Percentiles rank a stretch among this genome's conserved stretches.
phyloP scores from a whole-genome alignment of 495 filamentous ascomycete species.

The Aspergillus avenaceus region DNA sequence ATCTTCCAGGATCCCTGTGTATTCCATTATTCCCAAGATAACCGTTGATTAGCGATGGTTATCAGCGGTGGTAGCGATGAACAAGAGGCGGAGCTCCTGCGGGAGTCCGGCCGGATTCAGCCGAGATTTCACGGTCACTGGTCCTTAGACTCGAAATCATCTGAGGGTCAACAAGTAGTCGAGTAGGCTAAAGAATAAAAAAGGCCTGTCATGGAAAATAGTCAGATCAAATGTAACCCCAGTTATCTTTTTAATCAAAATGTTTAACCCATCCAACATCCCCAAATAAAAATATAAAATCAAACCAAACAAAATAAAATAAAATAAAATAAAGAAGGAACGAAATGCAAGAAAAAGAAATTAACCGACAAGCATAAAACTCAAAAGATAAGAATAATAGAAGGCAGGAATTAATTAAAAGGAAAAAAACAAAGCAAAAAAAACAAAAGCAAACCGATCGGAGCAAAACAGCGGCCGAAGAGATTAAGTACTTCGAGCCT shows the following conservation, averaged over 20 bases:
- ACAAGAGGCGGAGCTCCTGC: constrained; percentile 6
- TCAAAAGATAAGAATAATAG: background rate
- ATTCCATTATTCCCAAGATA: background rate
- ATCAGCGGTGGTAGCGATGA: background rate
- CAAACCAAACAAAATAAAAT: background rate
- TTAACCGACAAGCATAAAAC: background rate
- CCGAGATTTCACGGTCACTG: constrained; percentile 4
- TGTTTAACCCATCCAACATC: too few species aligned
- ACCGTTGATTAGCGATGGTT: background rate
- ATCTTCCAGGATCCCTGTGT: too few species aligned
- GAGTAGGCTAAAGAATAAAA: background rate
- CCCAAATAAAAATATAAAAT: background rate
- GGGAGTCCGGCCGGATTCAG: constrained; percentile 6
- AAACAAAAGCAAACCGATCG: background rate
- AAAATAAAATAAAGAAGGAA: background rate
- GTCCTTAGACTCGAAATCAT: constrained; percentile 1
- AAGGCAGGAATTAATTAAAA: too few species aligned
- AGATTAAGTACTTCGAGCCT: constrained; percentile 4
- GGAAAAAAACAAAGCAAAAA: background rate
- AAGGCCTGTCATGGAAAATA: background rate
- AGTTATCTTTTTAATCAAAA: too few species aligned
- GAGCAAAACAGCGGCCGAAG: constrained; percentile 4
- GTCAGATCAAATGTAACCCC: background rate
- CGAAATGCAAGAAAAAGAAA: background rate
- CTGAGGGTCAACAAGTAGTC: background rate